A percentile compares a stretch with the other conserved stretches of the same genome.
phyloP scores from a whole-genome alignment of 1,284 basidiomycete species.

The Malassezia cuniculi region DNA sequence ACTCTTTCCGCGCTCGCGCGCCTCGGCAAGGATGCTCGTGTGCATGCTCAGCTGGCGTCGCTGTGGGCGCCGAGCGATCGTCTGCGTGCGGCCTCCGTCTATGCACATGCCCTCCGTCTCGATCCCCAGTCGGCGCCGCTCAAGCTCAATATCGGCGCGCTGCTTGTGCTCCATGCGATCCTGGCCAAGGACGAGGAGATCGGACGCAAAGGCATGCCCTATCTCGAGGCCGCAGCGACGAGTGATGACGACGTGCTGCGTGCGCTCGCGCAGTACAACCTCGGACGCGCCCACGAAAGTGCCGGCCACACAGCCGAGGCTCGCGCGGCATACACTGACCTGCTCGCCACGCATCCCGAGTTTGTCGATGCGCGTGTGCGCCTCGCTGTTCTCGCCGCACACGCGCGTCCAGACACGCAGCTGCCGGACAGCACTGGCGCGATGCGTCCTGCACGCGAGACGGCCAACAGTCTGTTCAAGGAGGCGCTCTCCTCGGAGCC shows the following conservation, averaged over 20 bases:
- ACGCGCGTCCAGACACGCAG: constrained; percentile 7
- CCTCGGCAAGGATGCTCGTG: constrained; percentile 6
- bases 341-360: constrained; percentile 38
- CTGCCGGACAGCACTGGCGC: constrained; percentile 13
- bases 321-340: constrained; percentile 29
- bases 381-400: constrained; percentile 32
- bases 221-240: no score
- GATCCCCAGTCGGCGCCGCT: constrained; percentile 17
- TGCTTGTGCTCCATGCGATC: constrained; percentile 22
- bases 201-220: constrained; percentile 15
- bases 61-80: constrained; percentile 7
- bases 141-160: constrained; percentile 26
- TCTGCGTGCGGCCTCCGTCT: constrained; percentile 18
- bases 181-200: constrained; percentile 15
- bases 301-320: constrained; percentile 25
- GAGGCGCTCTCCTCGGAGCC: constrained; percentile 37
- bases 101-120: constrained; percentile 20
- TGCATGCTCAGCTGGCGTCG: constrained; percentile 8
- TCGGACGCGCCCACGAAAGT: constrained; percentile 35
- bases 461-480: constrained; percentile 28
- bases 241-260: constrained; percentile 14
- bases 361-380: constrained; percentile 42
- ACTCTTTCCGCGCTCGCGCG: constrained; percentile 4
- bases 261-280: constrained; percentile 36
- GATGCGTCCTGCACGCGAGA: constrained; percentile 21